Percentiles rank a stretch among this genome's conserved stretches.
Conservation (phyloP, 2,329 filamentous ascomycete genomes). For the Leptographium procerum region DNA sequence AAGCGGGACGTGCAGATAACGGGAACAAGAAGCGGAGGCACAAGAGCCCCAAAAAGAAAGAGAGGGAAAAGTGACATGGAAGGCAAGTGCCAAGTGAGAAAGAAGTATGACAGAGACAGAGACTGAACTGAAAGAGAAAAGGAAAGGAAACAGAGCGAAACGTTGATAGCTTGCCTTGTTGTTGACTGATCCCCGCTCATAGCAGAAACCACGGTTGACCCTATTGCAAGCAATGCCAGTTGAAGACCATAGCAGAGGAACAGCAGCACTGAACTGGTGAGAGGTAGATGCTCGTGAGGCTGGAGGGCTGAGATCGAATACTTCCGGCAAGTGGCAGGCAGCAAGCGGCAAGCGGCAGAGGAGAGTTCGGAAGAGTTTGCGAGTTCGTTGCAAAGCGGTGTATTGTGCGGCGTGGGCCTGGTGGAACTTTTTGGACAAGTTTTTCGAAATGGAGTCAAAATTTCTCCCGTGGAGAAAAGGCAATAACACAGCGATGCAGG, state of each 20-base stretch:
- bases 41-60: neutral
- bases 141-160: neutral
- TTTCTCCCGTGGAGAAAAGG: neutral
- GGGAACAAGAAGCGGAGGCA: neutral
- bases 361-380: neutral
- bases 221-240: conserved; percentile 1
- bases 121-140: neutral
- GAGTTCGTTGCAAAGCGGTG: neutral
- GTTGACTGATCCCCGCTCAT: conserved; percentile 50
- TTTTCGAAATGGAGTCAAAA: neutral
- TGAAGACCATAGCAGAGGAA: conserved; percentile 5
- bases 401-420: conserved; percentile 1
- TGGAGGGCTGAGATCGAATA: neutral
- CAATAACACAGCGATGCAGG: neutral
- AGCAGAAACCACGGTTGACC: conserved; percentile 29
- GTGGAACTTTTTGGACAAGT: neutral
- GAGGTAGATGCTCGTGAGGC: neutral
- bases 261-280: neutral
- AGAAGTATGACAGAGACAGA: conserved; percentile 1
- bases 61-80: neutral
- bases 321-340: neutral
- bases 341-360: neutral
- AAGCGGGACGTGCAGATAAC: neutral
- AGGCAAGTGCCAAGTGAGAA: neutral
- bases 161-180: conserved; percentile 30